Base-by-base conservation (phyloP, 2,329 filamentous ascomycete species). In the Arthrobotrys sphaeroides region DNA sequence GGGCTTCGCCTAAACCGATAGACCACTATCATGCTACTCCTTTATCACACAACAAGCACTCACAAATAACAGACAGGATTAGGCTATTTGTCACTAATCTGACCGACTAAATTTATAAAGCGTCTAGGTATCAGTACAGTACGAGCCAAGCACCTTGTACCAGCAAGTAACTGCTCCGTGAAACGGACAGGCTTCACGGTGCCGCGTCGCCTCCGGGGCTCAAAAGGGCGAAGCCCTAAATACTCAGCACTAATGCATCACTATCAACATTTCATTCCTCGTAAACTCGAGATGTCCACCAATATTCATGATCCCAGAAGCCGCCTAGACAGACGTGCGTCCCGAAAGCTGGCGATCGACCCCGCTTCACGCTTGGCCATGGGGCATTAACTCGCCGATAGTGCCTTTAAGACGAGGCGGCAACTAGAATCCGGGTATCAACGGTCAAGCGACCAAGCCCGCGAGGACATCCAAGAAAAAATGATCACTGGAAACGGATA, bases 401-500 rank as follows among this genome's bases (percentile, higher is more conserved):
- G 10, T 24, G 16, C 16, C 13, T 38, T 33, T 20, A 24, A n/a
- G 24, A 36, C 16, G 42, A 62, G 45, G 66, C 55, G 51, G 57
- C 49, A 26, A 40, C 22, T 36, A 33, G 60, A 7, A 59, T 42
- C 67, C 66, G 49, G 57, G 10, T 38, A 38, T 36, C 36, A 28
- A 28, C 28, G 13, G 40, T 55, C 45, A 64, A 40, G 40, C 51
- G 40, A 67, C 42, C 59, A 33, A 47, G 28, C 51, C 51, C 13
- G 49, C 13, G 51, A 18, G 24, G 53, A 53, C 13, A 2, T 18
- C 10, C 36, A 43, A 66, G 36, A 12, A 31, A n/a, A n/a, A n/a
- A n/a, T n/a, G n/a, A 68, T 28, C 36, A 7, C 70, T 49, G 49
- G 42, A 74, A 40, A n/a, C 28, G 62, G 70, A 57, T 64, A 74